These are phyloP conservation scores for Paramyrothecium roridum DNA, from an alignment of 2,329 filamentous ascomycete species.

Conservation along the genomic window DNA sequence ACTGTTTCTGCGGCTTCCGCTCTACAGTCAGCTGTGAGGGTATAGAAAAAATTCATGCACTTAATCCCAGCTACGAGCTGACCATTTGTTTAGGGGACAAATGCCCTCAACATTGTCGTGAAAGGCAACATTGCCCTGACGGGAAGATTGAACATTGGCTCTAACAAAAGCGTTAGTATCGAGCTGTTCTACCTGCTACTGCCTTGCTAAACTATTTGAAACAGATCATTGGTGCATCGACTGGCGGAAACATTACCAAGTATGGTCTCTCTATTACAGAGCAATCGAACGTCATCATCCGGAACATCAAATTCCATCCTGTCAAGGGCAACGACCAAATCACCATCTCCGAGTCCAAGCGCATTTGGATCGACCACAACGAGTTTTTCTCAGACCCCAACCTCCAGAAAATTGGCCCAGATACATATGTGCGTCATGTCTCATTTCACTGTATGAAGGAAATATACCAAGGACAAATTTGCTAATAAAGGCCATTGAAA, in stretches of 20 bases:
- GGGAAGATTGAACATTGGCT: constrained; percentile 37
- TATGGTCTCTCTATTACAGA: constrained; percentile 31
- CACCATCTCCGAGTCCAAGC: constrained; percentile 37
- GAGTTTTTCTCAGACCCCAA: constrained; percentile 39
- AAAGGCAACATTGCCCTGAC: constrained; percentile 26
- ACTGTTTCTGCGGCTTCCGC: constrained; percentile 16
- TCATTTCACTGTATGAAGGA: neutral
- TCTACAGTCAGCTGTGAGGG: constrained; percentile 35
- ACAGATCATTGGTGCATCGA: constrained; percentile 28
- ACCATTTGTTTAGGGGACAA: constrained; percentile 35
- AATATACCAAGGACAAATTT: neutral
- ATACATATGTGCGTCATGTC: constrained; percentile 24
- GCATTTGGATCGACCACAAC: constrained; percentile 46
- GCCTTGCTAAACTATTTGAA: neutral
- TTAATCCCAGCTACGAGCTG: constrained; percentile 38
- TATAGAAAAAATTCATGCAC: constrained; percentile 43
- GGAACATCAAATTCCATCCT: constrained; percentile 31
- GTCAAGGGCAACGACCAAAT: constrained; percentile 39
- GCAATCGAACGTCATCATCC: constrained; percentile 35
- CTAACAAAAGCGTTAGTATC: constrained; percentile 33
- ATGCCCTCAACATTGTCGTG: constrained; percentile 38
- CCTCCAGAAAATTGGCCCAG: constrained; percentile 24
- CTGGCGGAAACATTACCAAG: constrained; percentile 29
- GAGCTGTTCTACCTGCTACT: neutral
- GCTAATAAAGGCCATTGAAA: neutral